Base-by-base conservation (phyloP, 78 protist genomes). In the Monocercomonoides exilis region DNA sequence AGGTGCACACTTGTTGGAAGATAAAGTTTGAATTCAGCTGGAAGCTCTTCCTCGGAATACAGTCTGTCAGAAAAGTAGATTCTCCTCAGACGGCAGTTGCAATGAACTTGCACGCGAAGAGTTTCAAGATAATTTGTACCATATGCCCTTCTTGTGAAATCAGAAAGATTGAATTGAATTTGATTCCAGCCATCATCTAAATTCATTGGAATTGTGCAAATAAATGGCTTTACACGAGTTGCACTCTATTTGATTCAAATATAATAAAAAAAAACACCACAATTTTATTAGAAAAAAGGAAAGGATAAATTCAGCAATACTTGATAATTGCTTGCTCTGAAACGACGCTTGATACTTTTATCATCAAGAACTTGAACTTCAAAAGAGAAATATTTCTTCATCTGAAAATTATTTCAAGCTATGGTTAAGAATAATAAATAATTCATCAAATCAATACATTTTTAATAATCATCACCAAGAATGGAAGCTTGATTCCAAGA, bases 131-230 rank as follows among this genome's bases (percentile, higher is more conserved):
- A 96, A 87, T 93, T 89, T 33, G 98, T 95, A 11, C 98, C 98
- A 90, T 94, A 97, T n/a, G 97, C 98, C 0, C 93, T 29, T 44
- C 45, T 90, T 0, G 96, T 94, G 89, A 96, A 93, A 87, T 97
- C 98, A 4, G 93, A 70, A 32, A 97, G 90, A 91, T 97, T 94
- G 92, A 97, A 94, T 91, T 96, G 97, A 80, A 97, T 94, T 90
- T 94, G 97, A 81, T 96, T 96, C 99, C 98, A 96, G 1, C 98
- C 98, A 34, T 92, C 98, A 81, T 96, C 98, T 6, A 97, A 90
- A 11, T 94, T 63, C 97, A 97, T 94, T 6, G 99, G 99, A 96
- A 97, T 93, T 11, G 98, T 96, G 90, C 98, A 96, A 43, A 97
- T 95, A 90, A 92, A 95, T 1, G 94, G 95, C 89, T 95, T 95